Conservation (phyloP, 2,329 filamentous ascomycete species). For the Alternaria arborescens region DNA sequence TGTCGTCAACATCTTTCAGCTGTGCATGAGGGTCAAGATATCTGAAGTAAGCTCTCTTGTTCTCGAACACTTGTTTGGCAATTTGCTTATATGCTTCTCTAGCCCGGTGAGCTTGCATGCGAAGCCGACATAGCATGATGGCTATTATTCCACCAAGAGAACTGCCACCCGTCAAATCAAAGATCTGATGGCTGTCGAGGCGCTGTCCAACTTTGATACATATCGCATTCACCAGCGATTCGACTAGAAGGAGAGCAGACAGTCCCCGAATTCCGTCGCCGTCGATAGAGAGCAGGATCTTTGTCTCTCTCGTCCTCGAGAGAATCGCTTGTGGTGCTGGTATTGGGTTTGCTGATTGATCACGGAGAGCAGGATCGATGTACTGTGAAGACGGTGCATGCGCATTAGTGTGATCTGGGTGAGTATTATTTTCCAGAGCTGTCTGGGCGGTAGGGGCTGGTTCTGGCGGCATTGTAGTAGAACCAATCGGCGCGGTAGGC, state of each 20-base stretch:
- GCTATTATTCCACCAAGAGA: slow-evolving; percentile 41
- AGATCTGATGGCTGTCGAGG: slow-evolving; percentile 41
- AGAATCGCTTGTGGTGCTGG: slow-evolving; percentile 14
- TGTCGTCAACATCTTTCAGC: slow-evolving; percentile 15
- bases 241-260: slow-evolving; percentile 39
- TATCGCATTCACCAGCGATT: slow-evolving; percentile 44
- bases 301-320: slow-evolving; percentile 36
- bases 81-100: slow-evolving; percentile 42
- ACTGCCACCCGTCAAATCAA: slow-evolving; percentile 42
- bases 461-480: neutral
- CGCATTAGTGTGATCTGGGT: neutral
- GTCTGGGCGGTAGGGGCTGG: neutral
- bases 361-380: slow-evolving; percentile 6
- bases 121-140: slow-evolving; percentile 41
- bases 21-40: slow-evolving; percentile 33
- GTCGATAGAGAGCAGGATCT: slow-evolving; percentile 45
- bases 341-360: slow-evolving; percentile 11
- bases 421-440: neutral
- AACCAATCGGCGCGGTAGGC: neutral
- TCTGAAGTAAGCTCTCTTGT: slow-evolving; percentile 39
- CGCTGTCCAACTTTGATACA: slow-evolving; percentile 37
- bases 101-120: slow-evolving; percentile 40
- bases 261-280: slow-evolving; percentile 45
- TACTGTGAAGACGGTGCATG: slow-evolving; percentile 10
- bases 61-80: slow-evolving; percentile 33